Percentiles rank a stretch among this genome's conserved stretches.
Conservation (phyloP, 1,284 basidiomycete species). For the Meira nashicola region DNA sequence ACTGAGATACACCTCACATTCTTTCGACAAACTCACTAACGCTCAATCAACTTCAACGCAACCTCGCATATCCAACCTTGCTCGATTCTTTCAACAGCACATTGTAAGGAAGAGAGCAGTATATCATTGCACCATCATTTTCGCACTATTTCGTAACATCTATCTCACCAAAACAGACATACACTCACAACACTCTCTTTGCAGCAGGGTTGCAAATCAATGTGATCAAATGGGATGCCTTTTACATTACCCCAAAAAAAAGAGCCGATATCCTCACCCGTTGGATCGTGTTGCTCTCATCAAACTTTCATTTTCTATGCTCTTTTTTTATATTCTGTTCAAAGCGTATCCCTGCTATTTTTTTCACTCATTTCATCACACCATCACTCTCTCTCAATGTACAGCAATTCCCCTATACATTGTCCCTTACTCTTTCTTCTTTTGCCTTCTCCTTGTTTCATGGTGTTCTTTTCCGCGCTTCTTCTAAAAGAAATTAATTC, state of each 20-base stretch:
- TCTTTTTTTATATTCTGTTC: slow-evolving; percentile 2
- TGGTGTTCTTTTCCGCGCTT: not conserved
- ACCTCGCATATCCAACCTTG: too few species aligned
- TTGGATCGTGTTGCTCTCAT: not conserved
- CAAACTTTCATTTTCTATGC: not conserved
- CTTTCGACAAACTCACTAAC: too few species aligned
- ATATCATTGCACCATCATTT: not conserved
- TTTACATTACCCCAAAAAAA: not conserved
- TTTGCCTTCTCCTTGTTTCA: not conserved
- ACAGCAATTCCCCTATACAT: too few species aligned
- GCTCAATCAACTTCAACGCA: too few species aligned
- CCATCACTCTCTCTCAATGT: too few species aligned
- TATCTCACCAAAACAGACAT: not conserved
- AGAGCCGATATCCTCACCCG: not conserved
- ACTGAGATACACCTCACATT: too few species aligned
- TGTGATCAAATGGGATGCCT: not conserved
- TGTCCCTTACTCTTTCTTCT: too few species aligned
- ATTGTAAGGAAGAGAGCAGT: too few species aligned
- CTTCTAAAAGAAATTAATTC: too few species aligned
- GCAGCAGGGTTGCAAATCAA: not conserved
- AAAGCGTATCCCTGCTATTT: not conserved
- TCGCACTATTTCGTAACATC: not conserved
- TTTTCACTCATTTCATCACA: too few species aligned
- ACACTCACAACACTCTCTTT: not conserved
- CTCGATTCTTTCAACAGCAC: too few species aligned